phyloP scores from a whole-genome alignment of 306 rosid genomes.

The Fragaria ananassa region DNA sequence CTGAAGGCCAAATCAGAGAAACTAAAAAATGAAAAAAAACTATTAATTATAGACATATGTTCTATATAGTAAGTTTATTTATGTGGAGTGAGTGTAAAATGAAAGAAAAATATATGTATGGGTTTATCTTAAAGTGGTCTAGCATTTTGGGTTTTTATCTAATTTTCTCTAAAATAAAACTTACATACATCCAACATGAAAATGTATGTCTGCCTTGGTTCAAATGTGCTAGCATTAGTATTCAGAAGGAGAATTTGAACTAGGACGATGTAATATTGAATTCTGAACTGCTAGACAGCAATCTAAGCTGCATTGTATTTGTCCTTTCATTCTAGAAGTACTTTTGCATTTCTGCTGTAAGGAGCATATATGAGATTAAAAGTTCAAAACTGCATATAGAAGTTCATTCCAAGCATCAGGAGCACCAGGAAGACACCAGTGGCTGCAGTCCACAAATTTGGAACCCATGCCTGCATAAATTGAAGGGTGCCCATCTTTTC shows the following conservation, averaged over 20 bases:
- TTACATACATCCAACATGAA: background rate
- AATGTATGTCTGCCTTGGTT: background rate
- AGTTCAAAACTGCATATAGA: constrained; percentile 40
- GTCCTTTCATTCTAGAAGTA: background rate
- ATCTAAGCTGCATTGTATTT: background rate
- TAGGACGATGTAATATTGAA: background rate
- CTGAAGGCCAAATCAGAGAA: too few species aligned
- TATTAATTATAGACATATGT: too few species aligned
- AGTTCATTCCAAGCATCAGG: constrained; percentile 81
- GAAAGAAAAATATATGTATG: too few species aligned
- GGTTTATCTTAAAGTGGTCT: too few species aligned
- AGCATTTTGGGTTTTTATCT: too few species aligned
- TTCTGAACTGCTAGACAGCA: background rate
- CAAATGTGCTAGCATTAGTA: background rate
- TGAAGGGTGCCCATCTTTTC: constrained; percentile 77
- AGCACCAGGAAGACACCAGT: constrained; percentile 72
- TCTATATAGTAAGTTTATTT: too few species aligned
- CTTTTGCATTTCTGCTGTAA: background rate
- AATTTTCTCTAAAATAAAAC: background rate
- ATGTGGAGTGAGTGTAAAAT: too few species aligned
- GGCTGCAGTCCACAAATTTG: constrained; percentile 52
- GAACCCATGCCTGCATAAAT: constrained; percentile 39
- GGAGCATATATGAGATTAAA: background rate
- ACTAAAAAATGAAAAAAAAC: too few species aligned
- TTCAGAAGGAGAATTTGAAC: background rate